Evolutionary conservation across 139 green algal species (phyloP).

Genomic region (Volvox reticuliferus): DNA sequence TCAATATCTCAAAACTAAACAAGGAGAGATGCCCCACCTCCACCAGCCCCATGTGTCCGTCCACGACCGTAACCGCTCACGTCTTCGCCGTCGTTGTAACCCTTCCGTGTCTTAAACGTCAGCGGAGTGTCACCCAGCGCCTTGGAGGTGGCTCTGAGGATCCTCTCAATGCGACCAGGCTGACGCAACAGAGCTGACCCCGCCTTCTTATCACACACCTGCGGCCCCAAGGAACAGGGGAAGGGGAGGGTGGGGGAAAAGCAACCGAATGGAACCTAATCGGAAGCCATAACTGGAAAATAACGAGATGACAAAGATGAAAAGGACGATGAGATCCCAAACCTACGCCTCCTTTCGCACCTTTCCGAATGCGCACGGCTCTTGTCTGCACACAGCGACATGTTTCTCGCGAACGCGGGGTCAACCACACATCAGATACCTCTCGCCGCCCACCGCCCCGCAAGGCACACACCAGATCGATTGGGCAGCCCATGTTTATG

Average conservation of each 20-base stretch:
- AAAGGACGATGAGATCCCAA: not conserved
- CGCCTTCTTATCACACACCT: slow-evolving; percentile 78
- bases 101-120: slow-evolving; percentile 94
- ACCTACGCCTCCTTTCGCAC: not conserved
- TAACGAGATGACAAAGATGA: not conserved
- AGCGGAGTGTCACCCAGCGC: slow-evolving; percentile 74
- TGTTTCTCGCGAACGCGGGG: no score
- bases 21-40: no score
- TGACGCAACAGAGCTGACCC: slow-evolving; percentile 87
- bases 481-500: slow-evolving; percentile 86
- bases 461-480: slow-evolving; percentile 58
- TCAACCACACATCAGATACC: not conserved
- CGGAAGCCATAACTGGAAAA: not conserved
- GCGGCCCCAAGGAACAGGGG: not conserved
- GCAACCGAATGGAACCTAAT: not conserved
- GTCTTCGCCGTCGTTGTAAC: slow-evolving; percentile 78
- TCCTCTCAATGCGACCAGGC: slow-evolving; percentile 79
- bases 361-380: no score
- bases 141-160: slow-evolving; percentile 69
- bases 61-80: slow-evolving; percentile 41
- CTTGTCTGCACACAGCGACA: no score
- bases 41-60: no score
- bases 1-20: no score
- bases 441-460: not conserved
- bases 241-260: slow-evolving; percentile 43